Conservation (phyloP, 1,284 basidiomycete species). For the Ustilago nuda region DNA sequence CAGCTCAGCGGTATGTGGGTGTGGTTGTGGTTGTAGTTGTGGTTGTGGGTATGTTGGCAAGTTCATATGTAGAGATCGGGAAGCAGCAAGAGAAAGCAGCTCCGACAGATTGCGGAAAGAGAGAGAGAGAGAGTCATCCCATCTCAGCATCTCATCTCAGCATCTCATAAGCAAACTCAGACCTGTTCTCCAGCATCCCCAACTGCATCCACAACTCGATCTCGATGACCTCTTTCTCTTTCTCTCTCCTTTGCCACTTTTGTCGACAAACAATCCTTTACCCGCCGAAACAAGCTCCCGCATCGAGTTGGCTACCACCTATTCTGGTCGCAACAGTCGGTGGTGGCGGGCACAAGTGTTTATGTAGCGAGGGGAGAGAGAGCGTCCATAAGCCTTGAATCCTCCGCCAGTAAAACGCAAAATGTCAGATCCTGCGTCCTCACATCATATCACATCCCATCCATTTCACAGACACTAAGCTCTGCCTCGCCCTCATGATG, state of each 20-base stretch:
- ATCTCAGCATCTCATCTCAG: neutral
- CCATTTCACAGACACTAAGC: neutral
- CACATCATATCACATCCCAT: neutral
- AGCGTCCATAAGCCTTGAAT: too few relatives aligned
- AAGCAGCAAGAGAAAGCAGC: neutral
- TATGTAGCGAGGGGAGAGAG: too few relatives aligned
- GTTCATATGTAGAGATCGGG: neutral
- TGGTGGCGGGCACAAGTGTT: too few relatives aligned
- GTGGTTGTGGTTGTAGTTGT: too few relatives aligned
- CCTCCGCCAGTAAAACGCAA: neutral
- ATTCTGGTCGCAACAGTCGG: neutral
- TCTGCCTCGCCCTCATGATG: neutral
- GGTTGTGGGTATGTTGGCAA: neutral
- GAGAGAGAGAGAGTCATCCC: neutral
- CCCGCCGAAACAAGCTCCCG: neutral
- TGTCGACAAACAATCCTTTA: neutral
- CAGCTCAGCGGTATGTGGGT: too few relatives aligned
- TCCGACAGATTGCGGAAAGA: constrained; percentile 5
- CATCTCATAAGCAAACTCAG: neutral
- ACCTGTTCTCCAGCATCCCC: neutral
- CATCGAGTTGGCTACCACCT: neutral
- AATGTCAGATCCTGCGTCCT: neutral
- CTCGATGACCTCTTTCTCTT: neutral
- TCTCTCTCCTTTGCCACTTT: neutral
- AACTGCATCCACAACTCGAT: neutral